These are phyloP conservation scores for Rhizopus sp. DNA, from an alignment of 371 early-diverging fungal genomes.

Conservation along the genomic window DNA sequence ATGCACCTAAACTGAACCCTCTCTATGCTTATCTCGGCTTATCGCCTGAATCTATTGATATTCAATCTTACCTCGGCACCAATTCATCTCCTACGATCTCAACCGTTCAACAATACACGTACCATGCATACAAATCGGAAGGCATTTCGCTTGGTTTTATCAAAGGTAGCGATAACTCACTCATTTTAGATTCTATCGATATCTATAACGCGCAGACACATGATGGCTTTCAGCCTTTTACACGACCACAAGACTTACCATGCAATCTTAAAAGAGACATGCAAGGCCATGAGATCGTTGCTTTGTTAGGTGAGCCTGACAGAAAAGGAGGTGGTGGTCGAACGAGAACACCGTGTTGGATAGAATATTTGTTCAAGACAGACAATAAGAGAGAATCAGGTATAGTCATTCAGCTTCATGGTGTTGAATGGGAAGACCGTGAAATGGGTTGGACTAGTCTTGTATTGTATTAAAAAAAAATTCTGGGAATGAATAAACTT, in stretches of 20 bases:
- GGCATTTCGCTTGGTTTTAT: slow-evolving; percentile 49
- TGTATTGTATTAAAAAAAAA: slow-evolving; percentile 26
- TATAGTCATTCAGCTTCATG: slow-evolving; percentile 46
- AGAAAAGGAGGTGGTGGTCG: slow-evolving; percentile 52
- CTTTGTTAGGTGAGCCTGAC: slow-evolving; percentile 47
- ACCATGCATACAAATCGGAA: slow-evolving; percentile 39
- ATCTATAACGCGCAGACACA: slow-evolving; percentile 46
- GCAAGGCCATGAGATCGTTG: slow-evolving; percentile 49
- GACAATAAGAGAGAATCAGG: slow-evolving; percentile 27
- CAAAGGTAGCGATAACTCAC: not conserved
- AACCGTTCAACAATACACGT: slow-evolving; percentile 29
- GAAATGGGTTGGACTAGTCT: slow-evolving; percentile 53
- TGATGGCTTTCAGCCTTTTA: slow-evolving; percentile 40
- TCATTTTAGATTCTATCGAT: slow-evolving; percentile 40
- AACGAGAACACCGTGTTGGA: slow-evolving; percentile 48
- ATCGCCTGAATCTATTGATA: not conserved
- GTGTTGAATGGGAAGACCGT: slow-evolving; percentile 55
- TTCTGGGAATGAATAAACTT: slow-evolving; percentile 5
- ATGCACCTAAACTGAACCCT: slow-evolving; percentile 8
- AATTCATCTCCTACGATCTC: slow-evolving; percentile 17
- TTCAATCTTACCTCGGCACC: not conserved
- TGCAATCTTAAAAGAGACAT: slow-evolving; percentile 27
- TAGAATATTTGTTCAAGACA: slow-evolving; percentile 41
- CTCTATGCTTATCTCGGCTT: slow-evolving; percentile 17
- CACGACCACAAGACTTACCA: slow-evolving; percentile 21